Base-by-base conservation (phyloP, 1,284 basidiomycete species). In the Gomphus bonarii region DNA sequence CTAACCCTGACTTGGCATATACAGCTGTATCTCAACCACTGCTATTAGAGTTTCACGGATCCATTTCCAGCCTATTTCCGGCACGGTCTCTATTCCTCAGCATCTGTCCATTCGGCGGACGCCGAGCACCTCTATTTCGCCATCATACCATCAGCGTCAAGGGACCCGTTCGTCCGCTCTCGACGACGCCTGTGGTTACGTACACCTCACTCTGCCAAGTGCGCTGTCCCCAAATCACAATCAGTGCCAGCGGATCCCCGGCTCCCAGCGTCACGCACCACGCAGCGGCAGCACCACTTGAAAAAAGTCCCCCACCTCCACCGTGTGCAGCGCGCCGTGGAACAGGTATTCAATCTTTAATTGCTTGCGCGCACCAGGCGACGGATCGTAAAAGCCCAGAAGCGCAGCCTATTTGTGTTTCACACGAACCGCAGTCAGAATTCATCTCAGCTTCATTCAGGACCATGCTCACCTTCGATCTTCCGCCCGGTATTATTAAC, bases 271-370 rank as follows among this genome's bases (percentile, higher is more conserved):
- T 30, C 22, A 68, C 82, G 67, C 66, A 84, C 84, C 85, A 76
- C 81, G 74, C 66, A 94, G 74, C 49, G 92, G 93, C 55, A 91
- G 74, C 28, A 90, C 82, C 25, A 91, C 75, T 31, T 84, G 76
- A 44, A 77, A 69, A 65, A 75, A 72, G 70, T 95, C 92, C 63
- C 80, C 80, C 59, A 91, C 81, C 62, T 84, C 81, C 61, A 83
- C 83, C 67, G 88, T 85, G 68, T 95, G 92, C 69, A 76, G 64
- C 60, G 76, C 75, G 43, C 81, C 84, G 61, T 80, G 77, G 76
- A 95, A 97, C 49, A 78, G 71, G 70, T 95, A 95, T 46, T 82
- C 77, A 49, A 95, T 75, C 31, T 79, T 72, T 52, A 95, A 71
- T 25, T 75, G 73, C 72, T 91, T 91, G 55, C 75, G 70, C 57